Percentiles rank a stretch among this genome's conserved stretches.
phyloP scores from a whole-genome alignment of 2,329 filamentous ascomycete species.

The Stachybotrys chartarum region DNA sequence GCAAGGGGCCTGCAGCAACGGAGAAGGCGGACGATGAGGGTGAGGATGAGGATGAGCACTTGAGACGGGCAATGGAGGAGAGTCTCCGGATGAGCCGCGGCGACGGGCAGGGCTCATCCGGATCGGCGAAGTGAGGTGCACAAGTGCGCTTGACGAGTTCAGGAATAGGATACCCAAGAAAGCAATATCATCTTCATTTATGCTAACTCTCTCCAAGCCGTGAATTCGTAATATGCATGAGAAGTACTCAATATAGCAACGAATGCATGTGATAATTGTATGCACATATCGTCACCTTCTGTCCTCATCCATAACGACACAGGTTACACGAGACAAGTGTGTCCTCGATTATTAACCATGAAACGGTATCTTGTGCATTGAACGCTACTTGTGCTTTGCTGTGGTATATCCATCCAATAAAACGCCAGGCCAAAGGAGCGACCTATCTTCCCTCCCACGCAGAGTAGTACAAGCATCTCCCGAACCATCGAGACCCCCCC shows the following conservation, averaged over 20 bases:
- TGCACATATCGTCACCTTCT: too few species aligned
- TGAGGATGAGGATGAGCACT: slow-evolving; percentile 47
- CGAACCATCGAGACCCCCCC: background rate
- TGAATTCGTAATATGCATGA: too few species aligned
- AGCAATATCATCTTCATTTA: background rate
- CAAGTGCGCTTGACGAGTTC: background rate
- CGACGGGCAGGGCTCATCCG: slow-evolving; percentile 16
- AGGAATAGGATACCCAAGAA: background rate
- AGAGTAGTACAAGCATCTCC: background rate
- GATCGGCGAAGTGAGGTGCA: background rate
- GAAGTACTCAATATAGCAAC: too few species aligned
- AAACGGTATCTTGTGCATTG: too few species aligned
- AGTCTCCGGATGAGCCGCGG: slow-evolving; percentile 38
- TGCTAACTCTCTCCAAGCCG: too few species aligned
- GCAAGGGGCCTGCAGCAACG: slow-evolving; percentile 12
- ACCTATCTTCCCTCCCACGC: background rate
- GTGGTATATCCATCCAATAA: background rate
- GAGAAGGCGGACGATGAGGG: slow-evolving; percentile 17
- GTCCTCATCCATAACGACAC: too few species aligned
- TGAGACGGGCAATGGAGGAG: slow-evolving; percentile 46
- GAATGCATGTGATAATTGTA: too few species aligned
- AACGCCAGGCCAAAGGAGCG: background rate
- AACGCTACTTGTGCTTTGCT: background rate
- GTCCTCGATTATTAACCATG: too few species aligned
- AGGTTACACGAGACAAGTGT: too few species aligned